Base-by-base conservation (phyloP, 2,329 filamentous ascomycete genomes). In the Proliferodiscus dingleyae region DNA sequence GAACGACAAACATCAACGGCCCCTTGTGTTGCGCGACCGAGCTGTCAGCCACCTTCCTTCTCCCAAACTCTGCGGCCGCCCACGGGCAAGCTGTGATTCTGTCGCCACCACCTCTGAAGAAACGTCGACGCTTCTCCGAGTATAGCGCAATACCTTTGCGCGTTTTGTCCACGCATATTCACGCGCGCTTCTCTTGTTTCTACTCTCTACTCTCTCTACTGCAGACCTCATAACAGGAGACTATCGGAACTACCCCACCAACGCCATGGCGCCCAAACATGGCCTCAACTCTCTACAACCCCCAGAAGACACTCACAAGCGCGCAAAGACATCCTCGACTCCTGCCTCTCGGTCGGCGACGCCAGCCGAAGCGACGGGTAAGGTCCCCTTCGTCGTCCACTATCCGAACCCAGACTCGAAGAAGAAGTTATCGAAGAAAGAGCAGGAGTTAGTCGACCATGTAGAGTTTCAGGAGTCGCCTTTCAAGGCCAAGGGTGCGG, bases 231-330 rank as follows among this genome's bases (percentile, higher is more conserved):
- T 26, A 6, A 11, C 24, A 26, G 11, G 11, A 26, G 6, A 26
- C 24, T 11, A 26, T 11, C 24, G 24, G n/a, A n/a, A n/a, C n/a
- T n/a, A n/a, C n/a, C 24, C 24, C 6, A 15, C 41, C 46, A 22
- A 33, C n/a, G 23, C 23, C 13, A 61, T 61, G 58, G 54, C 58
- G 23, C 57, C 54, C n/a, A 61, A 61, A 48, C 57, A 55, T 47
- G 57, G 50, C 16, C 41, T 54, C 11, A 23, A 37, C 36, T 32
- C 45, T 18, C 32, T 41, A 15, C 42, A 47, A 9, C 30, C 43
- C 15, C 46, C 55, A 15, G 46, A 49, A 23, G 36, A 42, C 11
- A n/a, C 33, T 4, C 40, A 42, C 11, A 60, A 61, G 41, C 53
- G 58, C 28, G 44, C 50, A 39, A 61, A 56, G 46, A 49, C 33